phyloP scores from a whole-genome alignment of 805 yeast species.

The Candida bentonensis region DNA sequence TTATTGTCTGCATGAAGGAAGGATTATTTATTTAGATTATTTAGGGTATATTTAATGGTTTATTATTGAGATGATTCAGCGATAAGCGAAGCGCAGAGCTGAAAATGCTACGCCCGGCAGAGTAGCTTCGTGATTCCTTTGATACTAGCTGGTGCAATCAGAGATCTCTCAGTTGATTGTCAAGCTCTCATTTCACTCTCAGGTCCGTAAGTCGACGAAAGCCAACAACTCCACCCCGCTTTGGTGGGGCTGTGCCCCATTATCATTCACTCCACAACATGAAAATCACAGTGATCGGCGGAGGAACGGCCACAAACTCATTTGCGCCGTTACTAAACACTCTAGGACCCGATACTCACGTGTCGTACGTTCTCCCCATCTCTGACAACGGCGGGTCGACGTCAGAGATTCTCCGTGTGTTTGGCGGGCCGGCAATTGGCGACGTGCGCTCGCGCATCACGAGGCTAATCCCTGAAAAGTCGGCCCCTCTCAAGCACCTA shows the following conservation, averaged over 20 bases:
- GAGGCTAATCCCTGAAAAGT: constrained; percentile 46
- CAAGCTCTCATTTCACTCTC: too few species aligned
- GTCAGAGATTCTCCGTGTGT: constrained; percentile 67
- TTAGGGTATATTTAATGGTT: background rate
- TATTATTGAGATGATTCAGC: background rate
- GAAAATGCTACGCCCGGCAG: too few species aligned
- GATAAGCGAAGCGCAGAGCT: too few species aligned
- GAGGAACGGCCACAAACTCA: constrained; percentile 59
- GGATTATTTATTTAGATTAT: constrained; percentile 1
- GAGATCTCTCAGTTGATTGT: too few species aligned
- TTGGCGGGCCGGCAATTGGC: constrained; percentile 95
- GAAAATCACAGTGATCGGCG: constrained; percentile 20
- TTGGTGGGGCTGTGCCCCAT: too few species aligned
- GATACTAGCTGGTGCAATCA: too few species aligned
- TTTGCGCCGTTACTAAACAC: constrained; percentile 44
- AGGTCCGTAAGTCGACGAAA: too few species aligned
- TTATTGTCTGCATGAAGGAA: background rate
- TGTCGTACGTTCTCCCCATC: constrained; percentile 65
- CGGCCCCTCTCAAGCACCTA: constrained; percentile 24
- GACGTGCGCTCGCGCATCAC: constrained; percentile 76
- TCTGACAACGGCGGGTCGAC: constrained; percentile 94
- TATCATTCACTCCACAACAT: too few species aligned
- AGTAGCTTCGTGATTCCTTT: too few species aligned
- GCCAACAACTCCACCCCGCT: too few species aligned
- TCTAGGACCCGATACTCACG: constrained; percentile 21